Base-by-base conservation (phyloP, 306 rosid genomes). In the Dalbergia cultrata region DNA sequence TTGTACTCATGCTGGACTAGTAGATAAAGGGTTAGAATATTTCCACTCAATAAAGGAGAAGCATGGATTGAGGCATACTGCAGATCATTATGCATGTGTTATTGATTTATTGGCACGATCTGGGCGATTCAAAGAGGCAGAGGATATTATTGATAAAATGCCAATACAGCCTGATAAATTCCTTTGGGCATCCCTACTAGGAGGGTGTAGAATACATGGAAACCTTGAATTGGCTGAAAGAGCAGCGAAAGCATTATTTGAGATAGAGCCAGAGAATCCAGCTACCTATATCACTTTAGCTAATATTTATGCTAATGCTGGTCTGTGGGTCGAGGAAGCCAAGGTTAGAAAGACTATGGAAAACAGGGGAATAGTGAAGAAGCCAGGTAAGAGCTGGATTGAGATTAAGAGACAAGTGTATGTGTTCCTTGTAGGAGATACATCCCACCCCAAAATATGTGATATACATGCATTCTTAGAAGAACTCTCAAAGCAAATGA, bases 131-230 rank as follows among this genome's bases (percentile, higher is more conserved):
- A 74, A 83, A 17, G 92, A 88, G 81, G 94, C 88, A 3, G 90
- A 86, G 83, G 73, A 70, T 74, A 81, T 90, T 64, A 92, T 89
- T 8, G 62, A 82, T 76, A 72, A 82, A 80, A 89, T 92, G 90
- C 88, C 84, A 5, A 80, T 89, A 67, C 90, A 92, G 68, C 93
- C 90, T 34, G 88, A 86, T 69, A 92, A 89, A 72, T 85, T 87
- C 77, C 86, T 89, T 52, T 89, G 95, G 95, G 90, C 93, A 75
- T 89, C 93, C 64, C 72, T 86, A 75, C 88, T 90, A 47, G 92
- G 93, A 71, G 95, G 95, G 49, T 92, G 97, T 68, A 83, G 93
- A 85, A 92, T 90, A 70, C 89, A 86, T 64, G 89, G 93, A 67
- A 90, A 90, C 80, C 70, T 89, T 78, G 83, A 86, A 62, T 59